Percentiles rank a stretch among this genome's conserved stretches.
Evolutionary conservation across 805 yeast species (phyloP).

Genomic region (Ogataea corticis): DNA sequence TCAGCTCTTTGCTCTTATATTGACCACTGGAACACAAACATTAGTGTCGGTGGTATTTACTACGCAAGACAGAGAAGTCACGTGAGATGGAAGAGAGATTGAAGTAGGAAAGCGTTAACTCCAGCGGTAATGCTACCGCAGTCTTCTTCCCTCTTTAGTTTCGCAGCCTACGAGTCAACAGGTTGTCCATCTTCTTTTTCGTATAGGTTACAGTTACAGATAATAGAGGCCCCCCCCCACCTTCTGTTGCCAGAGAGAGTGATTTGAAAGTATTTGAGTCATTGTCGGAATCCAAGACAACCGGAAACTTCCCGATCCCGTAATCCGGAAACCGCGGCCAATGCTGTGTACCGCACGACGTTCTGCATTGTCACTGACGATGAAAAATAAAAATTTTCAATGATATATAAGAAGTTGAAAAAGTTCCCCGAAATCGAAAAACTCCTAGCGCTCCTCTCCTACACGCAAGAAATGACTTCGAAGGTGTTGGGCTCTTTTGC

Average conservation of each 20-base stretch:
- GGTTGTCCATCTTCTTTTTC: not conserved
- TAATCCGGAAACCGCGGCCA: slow-evolving; percentile 36
- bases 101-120: not conserved
- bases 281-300: too few relatives aligned
- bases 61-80: slow-evolving; percentile 50
- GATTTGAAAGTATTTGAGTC: too few relatives aligned
- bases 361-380: slow-evolving; percentile 11
- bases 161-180: slow-evolving; percentile 1
- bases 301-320: slow-evolving; percentile 17
- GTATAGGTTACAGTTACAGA: not conserved
- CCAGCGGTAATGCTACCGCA: too few relatives aligned
- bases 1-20: slow-evolving; percentile 61
- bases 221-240: slow-evolving; percentile 16
- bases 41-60: slow-evolving; percentile 66
- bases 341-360: slow-evolving; percentile 21
- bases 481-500: slow-evolving; percentile 8
- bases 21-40: slow-evolving; percentile 67
- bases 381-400: slow-evolving; percentile 13
- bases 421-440: not conserved
- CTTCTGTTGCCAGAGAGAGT: not conserved
- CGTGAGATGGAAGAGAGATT: slow-evolving; percentile 59
- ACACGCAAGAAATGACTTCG: slow-evolving; percentile 1
- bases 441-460: not conserved
- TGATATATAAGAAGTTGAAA: not conserved
- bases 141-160: slow-evolving; percentile 2